These are phyloP conservation scores for Phytophthora pseudosyringae DNA, from an alignment of 352 stramenopile species.

Conservation along the genomic window DNA sequence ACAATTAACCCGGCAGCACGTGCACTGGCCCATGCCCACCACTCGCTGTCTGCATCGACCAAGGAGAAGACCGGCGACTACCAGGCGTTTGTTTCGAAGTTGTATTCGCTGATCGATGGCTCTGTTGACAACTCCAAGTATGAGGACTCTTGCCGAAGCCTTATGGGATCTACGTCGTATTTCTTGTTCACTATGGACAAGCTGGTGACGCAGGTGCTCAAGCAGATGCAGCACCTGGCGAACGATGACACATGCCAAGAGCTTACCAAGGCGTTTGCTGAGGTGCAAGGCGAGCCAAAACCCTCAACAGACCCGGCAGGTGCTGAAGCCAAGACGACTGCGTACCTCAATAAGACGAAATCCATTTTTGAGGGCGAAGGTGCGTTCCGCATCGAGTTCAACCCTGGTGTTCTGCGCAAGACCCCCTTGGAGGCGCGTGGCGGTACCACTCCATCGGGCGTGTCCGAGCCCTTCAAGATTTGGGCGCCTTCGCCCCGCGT, in stretches of 20 bases:
- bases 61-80: conserved; percentile 89
- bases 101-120: conserved; percentile 88
- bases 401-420: conserved; percentile 77
- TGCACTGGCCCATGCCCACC: conserved; percentile 75
- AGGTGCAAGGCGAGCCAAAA: conserved; percentile 47
- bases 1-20: conserved; percentile 87
- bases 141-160: conserved; percentile 88
- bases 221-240: conserved; percentile 90
- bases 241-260: conserved; percentile 85
- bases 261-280: conserved; percentile 75
- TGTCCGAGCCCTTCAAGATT: conserved; percentile 67
- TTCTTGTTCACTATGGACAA: conserved; percentile 94
- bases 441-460: conserved; percentile 47
- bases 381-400: conserved; percentile 87
- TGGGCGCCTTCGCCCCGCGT: conserved; percentile 85
- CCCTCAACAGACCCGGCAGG: conserved; percentile 33
- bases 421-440: conserved; percentile 68
- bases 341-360: conserved; percentile 83
- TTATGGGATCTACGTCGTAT: conserved; percentile 92
- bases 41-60: conserved; percentile 47
- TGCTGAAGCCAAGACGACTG: conserved; percentile 41
- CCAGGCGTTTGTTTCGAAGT: conserved; percentile 84
- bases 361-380: conserved; percentile 84
- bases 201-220: conserved; percentile 82
- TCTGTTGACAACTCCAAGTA: conserved; percentile 90